phyloP scores from a whole-genome alignment of 805 yeast genomes.

The Metschnikowia continentalis region DNA sequence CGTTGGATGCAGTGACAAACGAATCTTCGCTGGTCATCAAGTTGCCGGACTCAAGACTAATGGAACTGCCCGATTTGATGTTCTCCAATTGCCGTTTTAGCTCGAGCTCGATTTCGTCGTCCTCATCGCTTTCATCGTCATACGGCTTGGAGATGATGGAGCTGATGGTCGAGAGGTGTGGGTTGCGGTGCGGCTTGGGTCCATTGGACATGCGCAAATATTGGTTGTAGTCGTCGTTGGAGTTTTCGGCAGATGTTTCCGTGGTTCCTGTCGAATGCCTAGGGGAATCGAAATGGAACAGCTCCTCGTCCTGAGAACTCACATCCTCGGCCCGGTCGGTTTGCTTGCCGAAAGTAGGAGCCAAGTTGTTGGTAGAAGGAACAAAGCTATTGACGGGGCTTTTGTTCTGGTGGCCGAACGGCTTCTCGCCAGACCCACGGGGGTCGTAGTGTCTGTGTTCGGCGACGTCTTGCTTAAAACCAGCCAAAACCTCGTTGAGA shows the following conservation, averaged over 20 bases:
- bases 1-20: conserved; percentile 6
- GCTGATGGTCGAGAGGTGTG: conserved; percentile 40
- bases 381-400: conserved; percentile 1
- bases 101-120: conserved; percentile 33
- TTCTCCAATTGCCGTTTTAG: conserved; percentile 35
- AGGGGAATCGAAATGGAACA: conserved; percentile 4
- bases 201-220: conserved; percentile 19
- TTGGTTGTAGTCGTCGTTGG: conserved; percentile 22
- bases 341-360: conserved; percentile 3
- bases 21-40: conserved; percentile 10
- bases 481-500: conserved; percentile 26
- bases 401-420: not conserved
- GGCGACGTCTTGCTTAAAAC: conserved; percentile 26
- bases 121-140: conserved; percentile 22
- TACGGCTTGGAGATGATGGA: conserved; percentile 38
- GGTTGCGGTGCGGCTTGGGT: conserved; percentile 18
- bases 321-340: not conserved
- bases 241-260: conserved; percentile 5
- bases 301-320: conserved; percentile 8
- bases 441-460: conserved; percentile 21
- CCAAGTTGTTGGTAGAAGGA: conserved; percentile 10
- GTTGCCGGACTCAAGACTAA: conserved; percentile 5
- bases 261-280: conserved; percentile 9
- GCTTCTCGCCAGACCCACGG: conserved; percentile 3
- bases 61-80: conserved; percentile 25